phyloP scores from a whole-genome alignment of 306 rosid species.

The Trifolium pratense region DNA sequence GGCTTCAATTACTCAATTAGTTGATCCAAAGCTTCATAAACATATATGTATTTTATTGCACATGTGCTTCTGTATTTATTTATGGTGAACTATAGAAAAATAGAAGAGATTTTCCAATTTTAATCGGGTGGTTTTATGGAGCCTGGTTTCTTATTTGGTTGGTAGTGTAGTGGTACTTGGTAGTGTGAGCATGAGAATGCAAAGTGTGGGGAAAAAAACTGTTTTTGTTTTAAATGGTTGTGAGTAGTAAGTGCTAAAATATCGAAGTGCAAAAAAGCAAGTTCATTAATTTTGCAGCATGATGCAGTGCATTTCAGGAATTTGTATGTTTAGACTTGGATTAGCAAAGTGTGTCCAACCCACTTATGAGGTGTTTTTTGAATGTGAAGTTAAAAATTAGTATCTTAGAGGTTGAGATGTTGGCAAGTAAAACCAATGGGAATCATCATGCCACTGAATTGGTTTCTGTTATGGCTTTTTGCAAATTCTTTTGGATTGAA shows the following conservation, averaged over 20 bases:
- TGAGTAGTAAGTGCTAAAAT: no score
- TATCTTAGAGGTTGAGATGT: neutral
- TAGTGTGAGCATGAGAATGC: no score
- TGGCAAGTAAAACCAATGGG: neutral
- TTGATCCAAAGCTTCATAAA: slow-evolving; percentile 97
- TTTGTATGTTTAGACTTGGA: neutral
- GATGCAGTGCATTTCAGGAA: neutral
- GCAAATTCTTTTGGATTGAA: slow-evolving; percentile 19
- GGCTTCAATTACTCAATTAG: slow-evolving; percentile 91
- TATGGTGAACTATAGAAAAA: slow-evolving; percentile 33
- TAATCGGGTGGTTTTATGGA: neutral
- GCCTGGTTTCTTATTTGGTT: no score
- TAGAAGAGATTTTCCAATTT: slow-evolving; percentile 27
- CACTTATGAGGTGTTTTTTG: neutral
- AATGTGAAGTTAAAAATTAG: no score
- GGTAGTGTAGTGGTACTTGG: no score
- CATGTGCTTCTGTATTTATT: slow-evolving; percentile 33
- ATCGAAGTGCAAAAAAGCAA: no score
- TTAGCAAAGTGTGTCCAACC: neutral
- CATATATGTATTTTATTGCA: slow-evolving; percentile 74
- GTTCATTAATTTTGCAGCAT: neutral
- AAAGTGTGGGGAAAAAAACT: no score
- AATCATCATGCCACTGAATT: neutral
- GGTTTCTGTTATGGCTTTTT: slow-evolving; percentile 12
- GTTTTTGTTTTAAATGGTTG: no score